These are phyloP conservation scores for Penicillium sp. DNA, from an alignment of 2,329 filamentous ascomycete species.

Conservation along the genomic window DNA sequence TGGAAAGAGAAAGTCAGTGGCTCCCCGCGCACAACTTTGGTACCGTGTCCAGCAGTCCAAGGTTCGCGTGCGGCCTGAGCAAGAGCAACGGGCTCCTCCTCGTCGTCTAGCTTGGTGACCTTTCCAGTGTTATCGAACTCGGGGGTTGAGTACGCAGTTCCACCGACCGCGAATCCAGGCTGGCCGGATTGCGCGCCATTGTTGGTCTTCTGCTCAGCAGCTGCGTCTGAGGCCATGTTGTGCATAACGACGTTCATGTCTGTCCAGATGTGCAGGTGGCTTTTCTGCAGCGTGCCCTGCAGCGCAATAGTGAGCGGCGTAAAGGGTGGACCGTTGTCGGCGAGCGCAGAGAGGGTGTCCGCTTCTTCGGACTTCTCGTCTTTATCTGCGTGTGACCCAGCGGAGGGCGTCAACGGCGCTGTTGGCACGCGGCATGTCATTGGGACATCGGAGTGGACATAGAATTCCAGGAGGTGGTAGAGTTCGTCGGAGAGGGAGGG, in stretches of 20 bases:
- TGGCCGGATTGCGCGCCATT: slow-evolving; percentile 44
- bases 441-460: slow-evolving; percentile 94
- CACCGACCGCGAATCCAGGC: slow-evolving; percentile 82
- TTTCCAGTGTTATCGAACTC: slow-evolving; percentile 58
- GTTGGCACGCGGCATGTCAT: slow-evolving; percentile 87
- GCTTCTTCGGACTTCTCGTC: slow-evolving; percentile 51
- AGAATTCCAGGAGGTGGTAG: slow-evolving; percentile 71
- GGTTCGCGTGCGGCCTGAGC: slow-evolving; percentile 46
- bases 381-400: slow-evolving; percentile 29
- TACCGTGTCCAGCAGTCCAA: slow-evolving; percentile 52
- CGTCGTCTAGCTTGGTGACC: slow-evolving; percentile 18
- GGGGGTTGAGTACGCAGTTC: slow-evolving; percentile 81
- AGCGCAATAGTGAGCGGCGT: slow-evolving; percentile 87
- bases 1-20: slow-evolving; percentile 75
- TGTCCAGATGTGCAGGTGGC: slow-evolving; percentile 87
- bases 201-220: slow-evolving; percentile 54
- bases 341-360: slow-evolving; percentile 42
- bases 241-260: slow-evolving; percentile 88
- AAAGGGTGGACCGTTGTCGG: slow-evolving; percentile 37
- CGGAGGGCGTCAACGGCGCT: slow-evolving; percentile 57
- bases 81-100: slow-evolving; percentile 48
- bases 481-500: slow-evolving; percentile 54
- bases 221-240: slow-evolving; percentile 36
- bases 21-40: slow-evolving; percentile 82
- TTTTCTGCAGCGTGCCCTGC: slow-evolving; percentile 82